Percentiles rank a stretch among this genome's conserved stretches.
These are phyloP conservation scores for Ogataea paraovalis DNA, from an alignment of 805 yeast genomes.

Conservation along the genomic window DNA sequence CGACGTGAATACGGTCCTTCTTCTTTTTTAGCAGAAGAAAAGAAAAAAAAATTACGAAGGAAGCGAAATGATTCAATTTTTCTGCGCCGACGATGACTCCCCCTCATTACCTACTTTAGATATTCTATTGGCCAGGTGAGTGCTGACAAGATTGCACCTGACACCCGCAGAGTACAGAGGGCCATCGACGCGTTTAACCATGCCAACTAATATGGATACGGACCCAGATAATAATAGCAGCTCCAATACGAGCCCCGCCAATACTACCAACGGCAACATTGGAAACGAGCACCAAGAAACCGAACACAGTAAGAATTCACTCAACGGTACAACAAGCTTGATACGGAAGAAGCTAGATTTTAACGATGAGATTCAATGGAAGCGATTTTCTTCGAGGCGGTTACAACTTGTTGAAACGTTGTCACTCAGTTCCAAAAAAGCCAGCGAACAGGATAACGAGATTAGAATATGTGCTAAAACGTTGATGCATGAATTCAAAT, in stretches of 20 bases:
- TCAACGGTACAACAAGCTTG: constrained; percentile 33
- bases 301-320: constrained; percentile 9
- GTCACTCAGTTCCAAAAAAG: constrained; percentile 59
- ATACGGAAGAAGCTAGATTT: constrained; percentile 66
- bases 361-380: constrained; percentile 82
- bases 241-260: not conserved
- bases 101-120: not conserved
- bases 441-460: constrained; percentile 86
- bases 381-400: constrained; percentile 83
- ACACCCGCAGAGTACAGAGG: no score
- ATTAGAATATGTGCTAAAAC: constrained; percentile 75
- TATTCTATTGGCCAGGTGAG: not conserved
- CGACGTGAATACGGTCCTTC: not conserved
- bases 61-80: not conserved
- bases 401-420: constrained; percentile 82
- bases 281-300: constrained; percentile 4
- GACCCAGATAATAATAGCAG: not conserved
- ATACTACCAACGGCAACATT: not conserved
- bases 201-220: not conserved
- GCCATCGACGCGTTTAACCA: no score
- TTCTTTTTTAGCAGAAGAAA: no score
- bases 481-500: constrained; percentile 74
- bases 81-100: not conserved
- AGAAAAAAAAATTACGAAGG: not conserved
- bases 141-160: no score